Evolutionary conservation across 2,329 filamentous ascomycete genomes (phyloP), one percentile per base, ranked within the genome.

Genomic region (Ceratocystis ficicola): DNA sequence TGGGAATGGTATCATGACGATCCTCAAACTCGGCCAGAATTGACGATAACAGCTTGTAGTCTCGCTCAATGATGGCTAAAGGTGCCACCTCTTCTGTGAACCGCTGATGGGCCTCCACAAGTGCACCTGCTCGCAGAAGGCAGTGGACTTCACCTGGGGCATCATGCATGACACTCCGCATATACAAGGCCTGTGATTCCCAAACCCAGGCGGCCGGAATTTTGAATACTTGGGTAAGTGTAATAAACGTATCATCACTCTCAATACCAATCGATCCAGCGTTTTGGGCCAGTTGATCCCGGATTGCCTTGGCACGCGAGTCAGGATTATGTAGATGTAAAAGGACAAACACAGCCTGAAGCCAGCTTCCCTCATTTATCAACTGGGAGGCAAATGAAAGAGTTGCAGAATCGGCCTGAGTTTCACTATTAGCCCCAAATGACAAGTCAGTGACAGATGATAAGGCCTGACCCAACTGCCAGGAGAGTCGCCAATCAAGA

Each of bases 41-140:
- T 41, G 81, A 78, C 50, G 83, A 82, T 0, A 97, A 78, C 1
- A 81, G 81, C 22, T 82, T 80, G 71, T 90, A 93, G 73, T 96
- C 87, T 55, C 87, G 86, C 72, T 90, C 88, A 68, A 99, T 88
- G 69, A 99, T 83, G 10, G 90, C 85, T 32, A 82, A 80, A 0
- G 94, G 94, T 0, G 89, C 94, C 36, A 97, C 91, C 69, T 87
- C 82, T 69, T 84, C 84, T 68, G 88, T 83, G 65, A 99, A 86
- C 0, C 93, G 89, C 32, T 85, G 83, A 75, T 97, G 94, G 0
- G 94, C 94, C 73, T 94, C 89, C 36, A 84, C 80, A 75, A 86
- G 88, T 52, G 89, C 85, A 48, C 83, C 82, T 1, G 91, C 93
- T 62, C 85, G 84, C 67, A 97, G 81, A 12, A 99, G 84, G 71